Evolutionary conservation across 1,139 yeast species (phyloP).

Genomic region (Lodderomyces parapsilosis): DNA sequence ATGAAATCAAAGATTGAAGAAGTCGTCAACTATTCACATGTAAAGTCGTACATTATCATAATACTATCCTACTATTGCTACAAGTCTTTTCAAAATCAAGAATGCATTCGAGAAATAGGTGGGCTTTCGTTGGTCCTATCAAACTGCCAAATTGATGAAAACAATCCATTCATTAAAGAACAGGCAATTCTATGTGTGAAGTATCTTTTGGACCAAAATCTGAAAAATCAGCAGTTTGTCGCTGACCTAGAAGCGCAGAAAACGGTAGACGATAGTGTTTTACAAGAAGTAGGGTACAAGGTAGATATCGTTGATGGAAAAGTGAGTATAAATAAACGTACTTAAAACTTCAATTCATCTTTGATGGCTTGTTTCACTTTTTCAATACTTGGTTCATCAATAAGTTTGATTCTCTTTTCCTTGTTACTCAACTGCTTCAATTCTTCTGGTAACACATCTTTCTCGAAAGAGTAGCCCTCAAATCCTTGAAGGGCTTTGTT

Average conservation of each 20-base stretch:
- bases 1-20: constrained; percentile 29
- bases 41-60: constrained; percentile 61
- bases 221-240: constrained; percentile 71
- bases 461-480: constrained; percentile 78
- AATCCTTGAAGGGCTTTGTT: constrained; percentile 68
- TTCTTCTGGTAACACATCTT: constrained; percentile 86
- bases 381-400: constrained; percentile 72
- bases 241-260: constrained; percentile 45
- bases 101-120: constrained; percentile 59
- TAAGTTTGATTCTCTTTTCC: constrained; percentile 73
- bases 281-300: constrained; percentile 42
- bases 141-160: constrained; percentile 80
- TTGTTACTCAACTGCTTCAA: constrained; percentile 67
- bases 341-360: constrained; percentile 49
- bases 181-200: constrained; percentile 77
- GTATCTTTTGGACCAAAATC: constrained; percentile 62
- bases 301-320: constrained; percentile 38
- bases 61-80: constrained; percentile 55
- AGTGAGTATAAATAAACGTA: constrained; percentile 22
- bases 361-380: constrained; percentile 73
- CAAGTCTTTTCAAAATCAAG: constrained; percentile 59
- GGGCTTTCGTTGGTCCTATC: constrained; percentile 74
- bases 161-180: constrained; percentile 88
- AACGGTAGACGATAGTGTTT: constrained; percentile 30
- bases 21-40: constrained; percentile 53